phyloP scores from a whole-genome alignment of 1,284 basidiomycete species.

The Apiotrichum siamense region DNA sequence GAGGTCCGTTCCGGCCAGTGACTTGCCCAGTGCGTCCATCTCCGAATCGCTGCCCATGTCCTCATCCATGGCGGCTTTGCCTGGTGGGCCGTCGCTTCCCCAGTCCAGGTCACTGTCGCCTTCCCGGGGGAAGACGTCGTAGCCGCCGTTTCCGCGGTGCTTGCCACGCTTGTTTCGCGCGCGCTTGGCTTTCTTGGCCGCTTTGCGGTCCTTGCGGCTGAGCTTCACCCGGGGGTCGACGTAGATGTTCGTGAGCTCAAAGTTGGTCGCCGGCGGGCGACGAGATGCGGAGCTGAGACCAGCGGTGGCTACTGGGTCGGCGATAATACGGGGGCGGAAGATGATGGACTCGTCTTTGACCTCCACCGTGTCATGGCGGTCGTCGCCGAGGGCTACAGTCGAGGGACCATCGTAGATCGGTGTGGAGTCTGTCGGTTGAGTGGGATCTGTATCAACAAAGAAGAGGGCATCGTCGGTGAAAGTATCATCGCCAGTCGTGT shows the following conservation, averaged over 20 bases:
- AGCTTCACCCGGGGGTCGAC: constrained; percentile 23
- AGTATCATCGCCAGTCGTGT: constrained; percentile 6
- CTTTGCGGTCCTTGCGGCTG: constrained; percentile 24
- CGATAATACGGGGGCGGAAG: constrained; percentile 31
- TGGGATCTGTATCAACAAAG: constrained; percentile 28
- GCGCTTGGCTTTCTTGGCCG: constrained; percentile 27
- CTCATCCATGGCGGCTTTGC: constrained; percentile 9
- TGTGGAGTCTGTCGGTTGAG: not conserved
- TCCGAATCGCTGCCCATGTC: constrained; percentile 2
- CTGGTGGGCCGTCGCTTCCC: constrained; percentile 44
- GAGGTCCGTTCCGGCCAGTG: constrained; percentile 14
- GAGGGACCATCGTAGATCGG: constrained; percentile 24
- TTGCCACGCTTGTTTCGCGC: constrained; percentile 15
- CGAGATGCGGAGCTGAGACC: not conserved
- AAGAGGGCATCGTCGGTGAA: constrained; percentile 20
- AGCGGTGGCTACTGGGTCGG: constrained; percentile 13
- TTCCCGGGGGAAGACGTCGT: constrained; percentile 18
- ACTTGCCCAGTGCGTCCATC: constrained; percentile 18
- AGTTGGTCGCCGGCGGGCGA: not conserved
- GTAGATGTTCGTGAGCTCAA: constrained; percentile 14
- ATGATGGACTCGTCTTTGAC: constrained; percentile 42
- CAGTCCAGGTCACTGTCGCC: constrained; percentile 48
- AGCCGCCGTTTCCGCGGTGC: constrained; percentile 13
- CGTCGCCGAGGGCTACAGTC: constrained; percentile 17
- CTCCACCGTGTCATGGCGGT: not conserved